phyloP scores from a whole-genome alignment of 352 stramenopile species.

The Pythium sukuiense region DNA sequence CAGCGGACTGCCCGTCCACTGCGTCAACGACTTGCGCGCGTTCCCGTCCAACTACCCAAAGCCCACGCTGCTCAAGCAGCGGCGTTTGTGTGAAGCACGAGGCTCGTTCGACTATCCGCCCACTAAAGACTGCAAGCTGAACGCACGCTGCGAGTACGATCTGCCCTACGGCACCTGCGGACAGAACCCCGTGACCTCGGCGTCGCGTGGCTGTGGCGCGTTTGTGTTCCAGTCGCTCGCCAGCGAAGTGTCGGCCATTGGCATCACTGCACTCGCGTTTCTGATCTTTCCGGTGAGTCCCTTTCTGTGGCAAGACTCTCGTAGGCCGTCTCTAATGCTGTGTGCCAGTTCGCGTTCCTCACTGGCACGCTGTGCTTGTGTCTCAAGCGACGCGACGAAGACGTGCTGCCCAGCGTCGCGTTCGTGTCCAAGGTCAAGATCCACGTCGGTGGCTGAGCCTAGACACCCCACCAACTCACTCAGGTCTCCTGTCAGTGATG shows the following conservation, averaged over 20 bases:
- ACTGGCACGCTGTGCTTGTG: slow-evolving; percentile 58
- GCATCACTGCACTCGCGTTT: slow-evolving; percentile 34
- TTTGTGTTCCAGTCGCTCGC: slow-evolving; percentile 48
- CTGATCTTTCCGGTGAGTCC: slow-evolving; percentile 52
- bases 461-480: no score
- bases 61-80: slow-evolving; percentile 30
- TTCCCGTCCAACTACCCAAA: slow-evolving; percentile 52
- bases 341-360: slow-evolving; percentile 45
- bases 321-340: not conserved
- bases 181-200: slow-evolving; percentile 46
- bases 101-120: slow-evolving; percentile 37
- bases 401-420: slow-evolving; percentile 56
- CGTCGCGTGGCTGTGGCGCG: slow-evolving; percentile 52
- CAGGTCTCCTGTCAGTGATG: not conserved
- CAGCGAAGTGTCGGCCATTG: slow-evolving; percentile 46
- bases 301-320: not conserved
- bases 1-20: slow-evolving; percentile 55
- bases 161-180: slow-evolving; percentile 63
- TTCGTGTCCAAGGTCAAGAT: slow-evolving; percentile 45
- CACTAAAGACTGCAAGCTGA: slow-evolving; percentile 49
- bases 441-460: slow-evolving; percentile 21
- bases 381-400: slow-evolving; percentile 71
- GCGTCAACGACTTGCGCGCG: slow-evolving; percentile 37
- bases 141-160: slow-evolving; percentile 53
- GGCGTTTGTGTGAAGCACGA: slow-evolving; percentile 19